Evolutionary conservation across 2,329 filamentous ascomycete genomes (phyloP), one percentile per base, ranked within the genome.

Genomic region (Monilinia fructicola): DNA sequence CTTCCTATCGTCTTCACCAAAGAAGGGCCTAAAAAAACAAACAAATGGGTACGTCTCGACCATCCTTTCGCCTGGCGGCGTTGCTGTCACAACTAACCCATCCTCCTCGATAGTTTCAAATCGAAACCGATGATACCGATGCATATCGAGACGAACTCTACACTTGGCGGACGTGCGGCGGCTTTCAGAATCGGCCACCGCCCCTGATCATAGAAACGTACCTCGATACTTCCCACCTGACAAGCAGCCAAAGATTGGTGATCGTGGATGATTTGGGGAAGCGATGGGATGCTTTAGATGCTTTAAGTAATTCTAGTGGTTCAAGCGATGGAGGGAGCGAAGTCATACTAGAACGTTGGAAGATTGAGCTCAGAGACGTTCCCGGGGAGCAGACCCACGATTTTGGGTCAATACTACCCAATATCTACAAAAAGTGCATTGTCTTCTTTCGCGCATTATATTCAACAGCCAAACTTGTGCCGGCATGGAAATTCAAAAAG

Each of bases 401-500:
- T 75, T 91, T 88, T 76, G 85, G 84, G 10, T 81, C 81, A 14
- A 82, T 81, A 42, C 81, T 98, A 62, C 93, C 95, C 18, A 94
- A 92, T 63, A 88, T 97, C 67, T 99, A 99, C 83, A 99, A 99
- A 80, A 95, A 96, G 79, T 92, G 91, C 73, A 96, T 99, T 70
- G 90, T 98, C 71, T 87, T 97, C 73, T 97, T 98, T 79, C 87
- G 95, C 68, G 93, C 93, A 1, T 83, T 99, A 55, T 97, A 91
- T 77, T 87, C 91, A 60, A 90, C 91, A 65, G 87, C 92, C 52
- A 90, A 91, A 73, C 85, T 97, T 69, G 81, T 97, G 69, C 95
- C 95, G 2, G 88, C 90, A 31, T 97, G 90, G 88, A 96, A 90
- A 79, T 90, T 96, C 74, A 87, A 83, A 52, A 85, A 90, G 74